These are phyloP conservation scores for Jatropha multifida DNA, from an alignment of 441 rosid species.

Conservation along the genomic window DNA sequence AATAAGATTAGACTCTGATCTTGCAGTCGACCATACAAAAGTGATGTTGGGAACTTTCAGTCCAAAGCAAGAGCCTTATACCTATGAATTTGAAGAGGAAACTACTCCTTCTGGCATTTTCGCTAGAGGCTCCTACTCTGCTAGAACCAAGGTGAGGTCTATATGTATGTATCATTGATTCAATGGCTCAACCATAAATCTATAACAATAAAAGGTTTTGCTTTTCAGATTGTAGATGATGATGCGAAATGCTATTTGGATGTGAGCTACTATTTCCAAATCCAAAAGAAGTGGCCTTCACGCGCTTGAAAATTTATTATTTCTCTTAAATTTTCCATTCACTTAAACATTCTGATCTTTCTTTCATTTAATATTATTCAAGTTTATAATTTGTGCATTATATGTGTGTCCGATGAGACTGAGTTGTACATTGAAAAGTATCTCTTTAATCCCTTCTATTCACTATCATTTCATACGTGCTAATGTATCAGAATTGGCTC, in stretches of 20 bases:
- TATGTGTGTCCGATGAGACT: too few species aligned
- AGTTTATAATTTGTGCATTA: too few species aligned
- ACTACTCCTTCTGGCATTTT: slow-evolving; percentile 73
- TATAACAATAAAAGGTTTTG: not conserved
- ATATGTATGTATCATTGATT: not conserved
- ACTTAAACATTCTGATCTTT: too few species aligned
- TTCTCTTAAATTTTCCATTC: too few species aligned
- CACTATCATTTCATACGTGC: too few species aligned
- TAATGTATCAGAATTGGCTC: too few species aligned
- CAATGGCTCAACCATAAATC: too few species aligned
- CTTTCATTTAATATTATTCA: too few species aligned
- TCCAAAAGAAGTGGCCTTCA: slow-evolving; percentile 23
- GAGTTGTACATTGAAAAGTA: too few species aligned
- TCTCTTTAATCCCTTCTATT: too few species aligned
- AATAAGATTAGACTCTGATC: not conserved
- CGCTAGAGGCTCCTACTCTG: slow-evolving; percentile 72
- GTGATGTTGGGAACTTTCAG: slow-evolving; percentile 83
- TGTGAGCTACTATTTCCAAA: slow-evolving; percentile 22
- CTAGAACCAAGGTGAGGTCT: slow-evolving; percentile 54
- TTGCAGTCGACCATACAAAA: slow-evolving; percentile 56
- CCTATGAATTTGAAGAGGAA: slow-evolving; percentile 33
- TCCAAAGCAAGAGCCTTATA: slow-evolving; percentile 58
- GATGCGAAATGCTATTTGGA: slow-evolving; percentile 28
- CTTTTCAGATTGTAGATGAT: slow-evolving; percentile 25
- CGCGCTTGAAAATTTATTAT: too few species aligned